Percentiles rank a stretch among this genome's conserved stretches.
Conservation (phyloP, 2,329 filamentous ascomycete species). For the Cytospora leucostoma region DNA sequence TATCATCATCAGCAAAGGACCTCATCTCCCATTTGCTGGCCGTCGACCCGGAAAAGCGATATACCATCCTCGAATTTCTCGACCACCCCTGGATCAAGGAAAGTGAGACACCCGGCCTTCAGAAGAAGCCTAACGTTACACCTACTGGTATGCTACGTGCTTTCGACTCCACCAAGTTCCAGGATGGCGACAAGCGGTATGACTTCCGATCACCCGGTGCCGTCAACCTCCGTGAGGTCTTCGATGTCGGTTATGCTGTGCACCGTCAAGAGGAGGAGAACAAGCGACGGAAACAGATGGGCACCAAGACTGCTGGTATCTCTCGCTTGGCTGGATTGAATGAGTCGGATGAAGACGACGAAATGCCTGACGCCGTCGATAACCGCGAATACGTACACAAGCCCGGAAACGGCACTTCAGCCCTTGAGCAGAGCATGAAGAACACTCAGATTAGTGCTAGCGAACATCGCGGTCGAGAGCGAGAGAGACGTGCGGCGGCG, state of each 20-base stretch:
- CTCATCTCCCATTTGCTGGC: slow-evolving; percentile 90
- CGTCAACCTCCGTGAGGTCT: slow-evolving; percentile 94
- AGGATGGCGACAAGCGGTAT: slow-evolving; percentile 66
- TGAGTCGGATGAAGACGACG: slow-evolving; percentile 65
- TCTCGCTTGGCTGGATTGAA: slow-evolving; percentile 63
- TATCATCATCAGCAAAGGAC: slow-evolving; percentile 92
- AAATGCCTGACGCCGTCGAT: slow-evolving; percentile 50
- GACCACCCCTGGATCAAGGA: slow-evolving; percentile 90
- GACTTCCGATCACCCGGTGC: slow-evolving; percentile 96
- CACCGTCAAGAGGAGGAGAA: slow-evolving; percentile 95
- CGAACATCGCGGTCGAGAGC: slow-evolving; percentile 57
- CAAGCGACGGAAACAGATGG: slow-evolving; percentile 84
- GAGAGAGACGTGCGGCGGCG: slow-evolving; percentile 36
- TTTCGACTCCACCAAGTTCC: slow-evolving; percentile 57
- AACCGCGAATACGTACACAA: slow-evolving; percentile 42
- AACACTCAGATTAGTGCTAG: slow-evolving; percentile 72
- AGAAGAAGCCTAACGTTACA: slow-evolving; percentile 51
- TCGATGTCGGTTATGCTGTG: slow-evolving; percentile 97
- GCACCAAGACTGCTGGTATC: slow-evolving; percentile 66
- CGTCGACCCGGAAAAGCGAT: slow-evolving; percentile 93
- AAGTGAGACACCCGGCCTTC: slow-evolving; percentile 59
- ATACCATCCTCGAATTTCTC: slow-evolving; percentile 89
- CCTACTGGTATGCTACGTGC: slow-evolving; percentile 52
- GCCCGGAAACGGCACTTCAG: slow-evolving; percentile 56
- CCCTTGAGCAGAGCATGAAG: slow-evolving; percentile 84